A percentile compares a stretch with the other conserved stretches of the same genome.
Evolutionary conservation across 2,329 filamentous ascomycete species (phyloP).

Genomic region (Coleophoma crateriformis): DNA sequence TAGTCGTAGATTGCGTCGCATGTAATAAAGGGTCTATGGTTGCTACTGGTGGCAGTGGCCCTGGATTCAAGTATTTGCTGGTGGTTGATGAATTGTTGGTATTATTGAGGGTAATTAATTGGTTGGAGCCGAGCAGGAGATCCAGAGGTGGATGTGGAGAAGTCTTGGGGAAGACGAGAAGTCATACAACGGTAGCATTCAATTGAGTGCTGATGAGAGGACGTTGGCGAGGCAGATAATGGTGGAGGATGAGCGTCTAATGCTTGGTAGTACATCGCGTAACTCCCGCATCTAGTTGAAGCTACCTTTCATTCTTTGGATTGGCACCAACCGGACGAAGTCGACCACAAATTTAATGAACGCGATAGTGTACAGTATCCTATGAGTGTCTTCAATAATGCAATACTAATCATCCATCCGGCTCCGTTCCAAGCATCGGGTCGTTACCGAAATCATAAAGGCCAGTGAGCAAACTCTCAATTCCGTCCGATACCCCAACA

Average conservation of each 20-base stretch:
- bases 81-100: constrained; percentile 49
- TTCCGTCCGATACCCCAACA: background rate
- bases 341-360: background rate
- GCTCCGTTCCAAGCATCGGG: no score
- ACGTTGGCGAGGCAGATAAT: constrained; percentile 6
- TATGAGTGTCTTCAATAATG: no score
- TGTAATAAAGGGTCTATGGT: constrained; percentile 47
- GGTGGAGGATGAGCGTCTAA: background rate
- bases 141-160: constrained; percentile 19
- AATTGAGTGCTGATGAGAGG: background rate
- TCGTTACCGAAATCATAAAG: background rate
- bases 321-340: background rate
- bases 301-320: background rate
- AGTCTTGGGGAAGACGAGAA: background rate
- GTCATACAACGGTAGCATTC: background rate
- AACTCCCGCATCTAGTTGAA: background rate
- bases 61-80: constrained; percentile 58
- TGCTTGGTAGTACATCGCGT: background rate
- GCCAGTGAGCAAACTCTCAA: background rate
- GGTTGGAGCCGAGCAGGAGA: constrained; percentile 19
- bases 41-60: constrained; percentile 55
- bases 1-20: constrained; percentile 46
- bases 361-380: no score
- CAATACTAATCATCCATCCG: no score
- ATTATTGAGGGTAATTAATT: constrained; percentile 30